Evolutionary conservation across 371 early-diverging fungal genomes (phyloP).

Genomic region (Actinomucor elegans): DNA sequence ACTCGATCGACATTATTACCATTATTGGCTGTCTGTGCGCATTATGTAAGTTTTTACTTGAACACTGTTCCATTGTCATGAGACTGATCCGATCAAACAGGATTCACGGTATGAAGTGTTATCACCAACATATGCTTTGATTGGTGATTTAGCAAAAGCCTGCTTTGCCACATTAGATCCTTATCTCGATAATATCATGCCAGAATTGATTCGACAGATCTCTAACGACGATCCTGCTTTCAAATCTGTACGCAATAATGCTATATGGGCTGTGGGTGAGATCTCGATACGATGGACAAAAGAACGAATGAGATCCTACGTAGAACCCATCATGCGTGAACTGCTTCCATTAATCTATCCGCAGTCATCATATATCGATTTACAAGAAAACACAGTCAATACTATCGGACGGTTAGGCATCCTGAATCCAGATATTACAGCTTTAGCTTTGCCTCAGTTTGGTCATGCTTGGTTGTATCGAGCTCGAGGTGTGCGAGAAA

Average conservation of each 20-base stretch:
- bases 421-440: constrained; percentile 70
- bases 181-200: constrained; percentile 72
- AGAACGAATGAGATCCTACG: constrained; percentile 62
- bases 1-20: constrained; percentile 64
- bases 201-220: constrained; percentile 75
- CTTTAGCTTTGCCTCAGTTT: constrained; percentile 68
- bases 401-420: constrained; percentile 89
- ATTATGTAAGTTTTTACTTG: constrained; percentile 54
- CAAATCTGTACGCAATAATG: constrained; percentile 84
- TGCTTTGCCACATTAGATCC: constrained; percentile 74
- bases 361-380: constrained; percentile 40
- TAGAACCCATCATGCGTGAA: constrained; percentile 68
- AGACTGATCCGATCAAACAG: constrained; percentile 22
- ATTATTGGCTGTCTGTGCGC: constrained; percentile 75
- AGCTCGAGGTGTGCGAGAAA: constrained; percentile 70
- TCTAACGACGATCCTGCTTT: constrained; percentile 58
- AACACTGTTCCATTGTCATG: background rate
- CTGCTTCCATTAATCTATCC: constrained; percentile 68
- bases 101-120: constrained; percentile 81
- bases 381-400: constrained; percentile 89
- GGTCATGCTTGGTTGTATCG: constrained; percentile 70
- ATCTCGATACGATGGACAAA: constrained; percentile 75
- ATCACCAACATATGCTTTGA: constrained; percentile 90
- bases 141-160: constrained; percentile 92
- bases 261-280: constrained; percentile 95